These are phyloP conservation scores for Petunia hybrid DNA, from an alignment of 305 asterid genomes.

Conservation along the genomic window DNA sequence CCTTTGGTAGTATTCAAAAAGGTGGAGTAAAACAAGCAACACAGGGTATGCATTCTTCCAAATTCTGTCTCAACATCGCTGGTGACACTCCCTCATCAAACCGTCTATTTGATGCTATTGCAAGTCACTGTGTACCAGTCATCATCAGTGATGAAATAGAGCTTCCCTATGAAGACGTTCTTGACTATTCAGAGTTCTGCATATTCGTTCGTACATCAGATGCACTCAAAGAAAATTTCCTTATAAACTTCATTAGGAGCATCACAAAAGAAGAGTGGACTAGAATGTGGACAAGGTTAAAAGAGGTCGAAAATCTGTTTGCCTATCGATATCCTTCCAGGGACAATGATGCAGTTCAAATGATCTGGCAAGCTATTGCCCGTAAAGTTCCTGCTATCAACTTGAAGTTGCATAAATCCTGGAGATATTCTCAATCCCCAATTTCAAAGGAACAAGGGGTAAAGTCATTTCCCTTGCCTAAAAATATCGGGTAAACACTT, in stretches of 20 bases:
- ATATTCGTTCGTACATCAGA: slow-evolving; percentile 69
- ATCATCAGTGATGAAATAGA: slow-evolving; percentile 83
- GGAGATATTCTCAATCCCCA: slow-evolving; percentile 49
- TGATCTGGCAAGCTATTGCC: slow-evolving; percentile 85
- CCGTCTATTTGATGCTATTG: slow-evolving; percentile 89
- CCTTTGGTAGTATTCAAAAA: slow-evolving; percentile 82
- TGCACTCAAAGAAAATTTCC: slow-evolving; percentile 65
- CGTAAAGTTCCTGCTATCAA: slow-evolving; percentile 69
- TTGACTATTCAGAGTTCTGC: slow-evolving; percentile 77
- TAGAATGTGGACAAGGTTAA: slow-evolving; percentile 71
- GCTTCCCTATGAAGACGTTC: slow-evolving; percentile 82
- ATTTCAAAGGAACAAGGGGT: slow-evolving; percentile 35
- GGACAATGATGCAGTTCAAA: slow-evolving; percentile 84
- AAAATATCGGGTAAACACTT: slow-evolving; percentile 49
- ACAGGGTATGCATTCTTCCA: slow-evolving; percentile 72
- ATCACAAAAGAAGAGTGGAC: slow-evolving; percentile 77
- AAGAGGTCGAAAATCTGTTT: slow-evolving; percentile 64
- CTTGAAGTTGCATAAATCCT: slow-evolving; percentile 52
- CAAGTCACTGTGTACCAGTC: slow-evolving; percentile 87
- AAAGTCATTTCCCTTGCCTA: slow-evolving; percentile 52
- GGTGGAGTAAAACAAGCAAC: slow-evolving; percentile 69
- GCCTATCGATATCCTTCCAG: slow-evolving; percentile 77
- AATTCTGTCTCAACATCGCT: slow-evolving; percentile 58
- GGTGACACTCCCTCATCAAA: slow-evolving; percentile 94
- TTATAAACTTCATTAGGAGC: slow-evolving; percentile 63